Base-by-base conservation (phyloP, 305 asterid species). In the Caryopteris hybrid region DNA sequence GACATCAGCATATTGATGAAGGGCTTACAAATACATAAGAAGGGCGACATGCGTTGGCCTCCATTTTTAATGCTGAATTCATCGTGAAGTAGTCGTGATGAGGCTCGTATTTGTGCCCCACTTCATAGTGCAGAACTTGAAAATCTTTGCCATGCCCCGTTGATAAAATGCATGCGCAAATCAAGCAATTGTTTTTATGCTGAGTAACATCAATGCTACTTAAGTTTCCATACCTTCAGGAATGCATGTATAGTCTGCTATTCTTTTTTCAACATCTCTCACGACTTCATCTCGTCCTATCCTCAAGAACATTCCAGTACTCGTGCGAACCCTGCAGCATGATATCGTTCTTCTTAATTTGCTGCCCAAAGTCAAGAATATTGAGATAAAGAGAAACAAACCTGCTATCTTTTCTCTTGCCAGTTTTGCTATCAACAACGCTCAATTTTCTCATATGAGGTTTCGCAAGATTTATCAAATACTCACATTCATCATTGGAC, bases 91-190 rank as follows among this genome's bases (percentile, higher is more conserved):
- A 88, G 73, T 91, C 96, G 66, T 13, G 76, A 76, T 91, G 97
- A 71, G 95, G 89, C 72, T 88, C 96, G 2, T 83, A 88, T 67
- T 91, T 91, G 69, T 91, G 97, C 46, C 97, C 96, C 71, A 73
- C 91, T 74, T 85, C 91, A 55, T 91, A 91, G 77, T 85, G 95
- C 69, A 88, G 82, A 55, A 86, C 78, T 76, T 91, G 95, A 47
- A 88, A 78, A 39, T 87, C 90, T 78, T 91, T 95, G 42, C 96
- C 95, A 43, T 88, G 86, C 17, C 82, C 97, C 88, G 89, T 34
- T 50, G 68, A 53, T 61, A 1, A 31, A 52, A 42, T 31, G 48
- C 31, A 48, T 42, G 22, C 48, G 11, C 70, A 59, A 60, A 13
- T 77, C 45, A 64, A 69, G 50, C 62, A 20, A 60, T 69, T 17